Evolutionary conservation across 176 grass and related monocot species (phyloP), one percentile per base, ranked within the genome.

Genomic region (Avena sativa): DNA sequence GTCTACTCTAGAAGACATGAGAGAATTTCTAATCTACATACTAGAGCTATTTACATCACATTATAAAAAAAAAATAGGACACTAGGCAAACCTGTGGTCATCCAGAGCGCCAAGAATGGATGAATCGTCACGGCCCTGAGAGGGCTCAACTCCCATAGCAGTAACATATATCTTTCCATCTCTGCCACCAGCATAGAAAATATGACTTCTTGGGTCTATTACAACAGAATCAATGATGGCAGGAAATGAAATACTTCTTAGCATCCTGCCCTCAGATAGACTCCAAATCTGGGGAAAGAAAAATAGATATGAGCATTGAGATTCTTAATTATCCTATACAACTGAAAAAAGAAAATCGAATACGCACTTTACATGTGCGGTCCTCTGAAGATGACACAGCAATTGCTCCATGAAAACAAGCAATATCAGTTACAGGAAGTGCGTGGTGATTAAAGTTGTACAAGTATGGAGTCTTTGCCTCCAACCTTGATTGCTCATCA

Each of bases 81-180:
- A 83, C 12, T 76, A 66, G 4, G 20, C 44, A 76, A 72, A 98
- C 92, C 96, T 91, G 49, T 94, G 88, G 68, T 95, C 93, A 86
- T 88, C 85, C 87, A 98, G 81, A 75, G 84, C 73, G 10, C 86
- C 96, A 75, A 92, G 82, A 25, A 92, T 92, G 82, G 86, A 87
- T 44, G 82, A 87, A 74, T 90, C 78, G 16, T 87, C 79, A 85
- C 76, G 38, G 56, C 74, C 70, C 74, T 79, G 85, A 80, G 80
- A 90, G 52, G 82, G 87, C 71, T 96, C 89, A 88, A 88, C 89
- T 87, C 93, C 91, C 78, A 98, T 89, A 48, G 87, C 79, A 78
- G 89, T 91, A 88, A 96, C 81, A 89, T 96, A 98, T 88, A 96
- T 98, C 77, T 95, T 95, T 28, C 93, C 93, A 94, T 98, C 96